Base-by-base conservation (phyloP, 768 basidiomycete species). In the Auricularia cornea region DNA sequence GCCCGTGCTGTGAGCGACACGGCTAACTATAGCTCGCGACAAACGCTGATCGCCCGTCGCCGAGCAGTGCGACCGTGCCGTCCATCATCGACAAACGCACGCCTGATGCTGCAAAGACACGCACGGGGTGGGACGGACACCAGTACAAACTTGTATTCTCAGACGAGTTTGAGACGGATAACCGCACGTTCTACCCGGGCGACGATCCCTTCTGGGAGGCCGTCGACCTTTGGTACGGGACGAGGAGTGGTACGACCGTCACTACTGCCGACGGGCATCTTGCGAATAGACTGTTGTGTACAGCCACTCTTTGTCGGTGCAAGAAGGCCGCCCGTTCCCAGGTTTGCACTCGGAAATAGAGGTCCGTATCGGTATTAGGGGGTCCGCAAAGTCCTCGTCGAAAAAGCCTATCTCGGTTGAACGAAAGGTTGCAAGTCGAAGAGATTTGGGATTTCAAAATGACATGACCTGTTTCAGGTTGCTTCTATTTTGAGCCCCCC, bases 91-190 rank as follows among this genome's bases (percentile, higher is more conserved):
- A 96, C 74, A 59, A 69, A 2, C 83, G 83, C 20, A 96, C 93
- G 2, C 92, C 92, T 0, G 64, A 74, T 0, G 60, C 63, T 1
- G 90, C 83, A 2, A 79, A 78, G 65, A 78, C 83, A 0, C 79
- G 88, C 26, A 87, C 78, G 2, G 92, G 92, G 1, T 89, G 81
- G 66, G 91, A 94, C 72, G 87, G 88, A 3, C 61, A 84, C 40
- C 69, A 79, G 1, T 94, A 92, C 70, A 78, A 84, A 31, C 77
- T 88, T 59, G 85, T 91, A 20, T 94, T 91, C 73, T 87, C 84
- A 1, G 91, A 94, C 70, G 91, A 93, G 76, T 94, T 94, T 72
- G 84, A 92, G 64, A 72, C 70, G 26, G 88, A 89, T 2, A 90
- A 89, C 0, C 77, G 89, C 11, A 78, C 83, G 6, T 90, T 90